These are phyloP conservation scores for Aspergillus persii DNA, from an alignment of 2,329 filamentous ascomycete species.

Conservation along the genomic window DNA sequence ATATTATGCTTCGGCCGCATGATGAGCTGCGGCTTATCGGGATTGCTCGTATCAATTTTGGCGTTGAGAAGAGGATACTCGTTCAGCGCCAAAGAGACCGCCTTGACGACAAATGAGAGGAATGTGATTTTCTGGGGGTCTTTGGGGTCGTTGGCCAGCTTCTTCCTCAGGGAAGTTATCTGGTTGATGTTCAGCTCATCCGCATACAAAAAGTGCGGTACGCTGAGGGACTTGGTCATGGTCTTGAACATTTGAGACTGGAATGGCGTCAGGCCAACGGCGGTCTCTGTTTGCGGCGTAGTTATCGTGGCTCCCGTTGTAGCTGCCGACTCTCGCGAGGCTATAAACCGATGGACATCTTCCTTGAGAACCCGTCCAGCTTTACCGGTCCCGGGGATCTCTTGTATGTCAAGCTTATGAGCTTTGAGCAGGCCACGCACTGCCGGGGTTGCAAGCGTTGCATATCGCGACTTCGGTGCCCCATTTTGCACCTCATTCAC, in stretches of 20 bases:
- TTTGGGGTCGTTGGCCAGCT: slow-evolving; percentile 63
- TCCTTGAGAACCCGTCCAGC: slow-evolving; percentile 91
- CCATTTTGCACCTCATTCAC: slow-evolving; percentile 8
- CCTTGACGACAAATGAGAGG: slow-evolving; percentile 94
- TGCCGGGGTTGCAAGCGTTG: slow-evolving; percentile 82
- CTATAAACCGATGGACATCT: slow-evolving; percentile 73
- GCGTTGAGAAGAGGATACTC: slow-evolving; percentile 86
- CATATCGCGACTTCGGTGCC: slow-evolving; percentile 56
- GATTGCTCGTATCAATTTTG: slow-evolving; percentile 65
- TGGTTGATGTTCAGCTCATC: slow-evolving; percentile 82
- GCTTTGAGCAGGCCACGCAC: slow-evolving; percentile 86
- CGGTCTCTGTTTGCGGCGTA: slow-evolving; percentile 61
- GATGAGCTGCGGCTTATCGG: slow-evolving; percentile 69
- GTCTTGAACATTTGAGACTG: slow-evolving; percentile 95
- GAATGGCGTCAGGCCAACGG: slow-evolving; percentile 68
- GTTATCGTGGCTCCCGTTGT: slow-evolving; percentile 33
- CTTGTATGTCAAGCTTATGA: slow-evolving; percentile 70
- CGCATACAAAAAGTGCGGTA: slow-evolving; percentile 94
- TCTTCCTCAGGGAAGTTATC: slow-evolving; percentile 69
- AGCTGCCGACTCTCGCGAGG: slow-evolving; percentile 47
- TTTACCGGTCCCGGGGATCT: slow-evolving; percentile 80
- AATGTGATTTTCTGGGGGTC: slow-evolving; percentile 72
- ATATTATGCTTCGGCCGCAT: slow-evolving; percentile 89
- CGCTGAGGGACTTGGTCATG: slow-evolving; percentile 88
- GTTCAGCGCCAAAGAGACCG: slow-evolving; percentile 78